These are phyloP conservation scores for Thalassiosira hispida DNA, from an alignment of 352 stramenopile genomes.

Conservation along the genomic window DNA sequence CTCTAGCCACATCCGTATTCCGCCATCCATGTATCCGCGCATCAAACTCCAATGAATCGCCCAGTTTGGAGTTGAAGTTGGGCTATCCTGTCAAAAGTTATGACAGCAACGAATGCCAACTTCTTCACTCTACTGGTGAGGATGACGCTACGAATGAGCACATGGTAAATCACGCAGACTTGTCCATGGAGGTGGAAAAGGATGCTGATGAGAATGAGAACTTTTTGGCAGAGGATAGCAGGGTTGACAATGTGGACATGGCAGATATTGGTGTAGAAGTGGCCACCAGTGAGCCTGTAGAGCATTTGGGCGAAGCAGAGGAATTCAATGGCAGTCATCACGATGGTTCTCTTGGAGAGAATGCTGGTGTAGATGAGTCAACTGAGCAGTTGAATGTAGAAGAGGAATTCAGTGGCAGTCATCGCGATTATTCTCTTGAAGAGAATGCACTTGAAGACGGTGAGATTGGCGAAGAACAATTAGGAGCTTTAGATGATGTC, in stretches of 20 bases:
- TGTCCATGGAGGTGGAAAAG: constrained; percentile 30
- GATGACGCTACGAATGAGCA: not conserved
- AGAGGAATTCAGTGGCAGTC: too few species aligned
- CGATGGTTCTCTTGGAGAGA: constrained; percentile 2
- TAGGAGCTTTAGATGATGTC: not conserved
- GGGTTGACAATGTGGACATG: constrained; percentile 7
- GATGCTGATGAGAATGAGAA: not conserved
- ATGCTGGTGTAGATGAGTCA: not conserved
- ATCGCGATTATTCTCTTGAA: too few species aligned
- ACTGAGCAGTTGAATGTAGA: too few species aligned
- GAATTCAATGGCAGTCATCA: not conserved
- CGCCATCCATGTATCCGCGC: constrained; percentile 22
- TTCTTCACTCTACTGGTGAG: not conserved
- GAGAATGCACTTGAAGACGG: not conserved
- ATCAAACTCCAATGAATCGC: constrained; percentile 2
- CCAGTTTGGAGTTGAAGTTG: constrained; percentile 14
- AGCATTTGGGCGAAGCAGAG: not conserved
- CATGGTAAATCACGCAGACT: constrained; percentile 8
- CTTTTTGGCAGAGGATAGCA: not conserved
- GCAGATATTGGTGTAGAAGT: not conserved
- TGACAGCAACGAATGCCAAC: constrained; percentile 1
- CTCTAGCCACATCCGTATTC: constrained; percentile 21
- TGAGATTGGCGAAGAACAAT: not conserved
- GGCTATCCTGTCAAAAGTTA: constrained; percentile 34
- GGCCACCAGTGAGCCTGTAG: not conserved